A percentile compares a stretch with the other conserved stretches of the same genome.
phyloP scores from a whole-genome alignment of 805 yeast species.

The Yarrowia alimentaria region DNA sequence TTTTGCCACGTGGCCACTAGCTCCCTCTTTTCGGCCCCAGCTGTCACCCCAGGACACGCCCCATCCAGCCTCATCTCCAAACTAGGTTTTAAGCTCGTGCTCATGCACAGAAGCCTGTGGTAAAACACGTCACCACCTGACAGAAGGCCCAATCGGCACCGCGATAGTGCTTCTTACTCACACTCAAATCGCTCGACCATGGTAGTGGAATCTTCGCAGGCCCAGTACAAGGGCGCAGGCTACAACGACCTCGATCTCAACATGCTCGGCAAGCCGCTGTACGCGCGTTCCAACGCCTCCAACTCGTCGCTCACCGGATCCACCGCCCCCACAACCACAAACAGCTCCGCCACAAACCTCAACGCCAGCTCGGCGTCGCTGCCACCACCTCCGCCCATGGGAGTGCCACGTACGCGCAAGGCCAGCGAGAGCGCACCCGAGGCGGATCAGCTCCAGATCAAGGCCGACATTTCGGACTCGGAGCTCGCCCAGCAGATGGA shows the following conservation, averaged over 20 bases:
- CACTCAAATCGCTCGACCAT: background rate
- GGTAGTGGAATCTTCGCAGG: slow-evolving; percentile 13
- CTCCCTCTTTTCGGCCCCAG: too few relatives aligned
- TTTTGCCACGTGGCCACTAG: too few relatives aligned
- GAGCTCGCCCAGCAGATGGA: slow-evolving; percentile 11
- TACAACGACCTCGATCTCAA: slow-evolving; percentile 20
- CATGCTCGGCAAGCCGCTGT: slow-evolving; percentile 17
- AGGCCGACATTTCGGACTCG: background rate
- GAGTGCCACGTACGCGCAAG: slow-evolving; percentile 12
- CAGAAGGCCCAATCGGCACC: too few relatives aligned
- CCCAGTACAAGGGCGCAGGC: slow-evolving; percentile 27
- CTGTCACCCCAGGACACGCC: too few relatives aligned
- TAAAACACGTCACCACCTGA: too few relatives aligned
- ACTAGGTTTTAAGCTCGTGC: too few relatives aligned
- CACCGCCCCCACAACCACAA: slow-evolving; percentile 1
- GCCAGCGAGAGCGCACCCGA: slow-evolving; percentile 7
- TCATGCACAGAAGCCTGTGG: too few relatives aligned
- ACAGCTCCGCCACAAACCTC: slow-evolving; percentile 14
- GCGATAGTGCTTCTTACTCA: too few relatives aligned
- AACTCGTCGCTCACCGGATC: background rate
- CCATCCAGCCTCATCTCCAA: too few relatives aligned
- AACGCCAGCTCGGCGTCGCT: slow-evolving; percentile 1
- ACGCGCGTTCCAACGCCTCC: slow-evolving; percentile 17
- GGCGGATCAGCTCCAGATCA: background rate
- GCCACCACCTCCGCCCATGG: slow-evolving; percentile 22